These are phyloP conservation scores for Dryas alaskensis DNA, from an alignment of 306 rosid species.

Conservation along the genomic window DNA sequence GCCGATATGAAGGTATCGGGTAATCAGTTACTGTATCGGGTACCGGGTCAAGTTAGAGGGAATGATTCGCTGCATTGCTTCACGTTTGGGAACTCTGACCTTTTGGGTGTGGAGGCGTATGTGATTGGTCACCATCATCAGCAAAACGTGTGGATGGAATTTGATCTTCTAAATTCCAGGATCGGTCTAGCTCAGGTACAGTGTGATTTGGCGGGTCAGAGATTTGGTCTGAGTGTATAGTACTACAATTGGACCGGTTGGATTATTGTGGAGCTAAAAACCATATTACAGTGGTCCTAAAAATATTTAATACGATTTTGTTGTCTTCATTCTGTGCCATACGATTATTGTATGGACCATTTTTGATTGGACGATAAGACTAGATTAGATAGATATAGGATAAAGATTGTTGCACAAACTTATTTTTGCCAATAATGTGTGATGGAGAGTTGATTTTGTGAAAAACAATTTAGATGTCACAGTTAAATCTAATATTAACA, in stretches of 20 bases:
- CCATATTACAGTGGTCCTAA: background rate
- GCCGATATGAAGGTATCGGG: slow-evolving; percentile 61
- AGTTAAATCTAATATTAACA: background rate
- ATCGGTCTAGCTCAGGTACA: slow-evolving; percentile 59
- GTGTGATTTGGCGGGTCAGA: slow-evolving; percentile 59
- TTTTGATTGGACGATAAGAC: background rate
- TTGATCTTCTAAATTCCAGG: slow-evolving; percentile 57
- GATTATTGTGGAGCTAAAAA: background rate
- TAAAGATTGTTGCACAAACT: background rate
- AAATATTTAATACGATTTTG: no score
- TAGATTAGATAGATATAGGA: background rate
- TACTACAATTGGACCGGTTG: background rate
- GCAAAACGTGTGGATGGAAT: slow-evolving; percentile 83
- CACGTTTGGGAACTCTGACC: slow-evolving; percentile 82
- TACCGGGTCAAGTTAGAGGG: slow-evolving; percentile 42
- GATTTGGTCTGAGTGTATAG: slow-evolving; percentile 31
- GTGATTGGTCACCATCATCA: slow-evolving; percentile 87
- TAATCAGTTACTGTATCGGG: slow-evolving; percentile 48
- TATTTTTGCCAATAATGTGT: background rate
- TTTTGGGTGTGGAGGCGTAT: slow-evolving; percentile 69
- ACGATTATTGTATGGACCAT: no score
- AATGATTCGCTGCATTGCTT: slow-evolving; percentile 65
- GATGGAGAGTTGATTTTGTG: background rate
- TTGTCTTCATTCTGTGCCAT: no score
- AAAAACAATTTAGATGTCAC: background rate